Evolutionary conservation across 495 filamentous ascomycete species (phyloP).

Genomic region (Haplographium delicatum): DNA sequence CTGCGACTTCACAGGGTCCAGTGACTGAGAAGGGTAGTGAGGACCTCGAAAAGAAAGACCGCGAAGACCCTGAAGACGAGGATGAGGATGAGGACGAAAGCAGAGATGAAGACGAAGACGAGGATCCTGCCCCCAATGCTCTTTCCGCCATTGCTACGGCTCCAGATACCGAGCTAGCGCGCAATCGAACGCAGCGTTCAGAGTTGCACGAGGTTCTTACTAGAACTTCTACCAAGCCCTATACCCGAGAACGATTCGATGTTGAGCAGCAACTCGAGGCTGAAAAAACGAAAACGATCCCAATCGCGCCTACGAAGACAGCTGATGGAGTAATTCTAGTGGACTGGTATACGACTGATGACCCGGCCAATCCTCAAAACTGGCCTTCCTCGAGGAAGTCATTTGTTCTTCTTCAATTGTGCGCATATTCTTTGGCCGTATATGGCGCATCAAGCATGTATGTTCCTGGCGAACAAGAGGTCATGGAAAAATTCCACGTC

Average conservation of each 20-base stretch:
- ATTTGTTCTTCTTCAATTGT: constrained; percentile 41
- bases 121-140: constrained; percentile 5
- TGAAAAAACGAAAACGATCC: constrained; percentile 38
- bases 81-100: constrained; percentile 18
- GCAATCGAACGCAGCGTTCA: background rate
- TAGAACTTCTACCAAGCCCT: constrained; percentile 7
- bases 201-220: constrained; percentile 1
- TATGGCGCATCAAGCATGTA: constrained; percentile 45
- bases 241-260: constrained; percentile 33
- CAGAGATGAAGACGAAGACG: constrained; percentile 1
- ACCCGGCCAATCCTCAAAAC: constrained; percentile 49
- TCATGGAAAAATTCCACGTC: constrained; percentile 44
- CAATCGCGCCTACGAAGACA: constrained; percentile 29
- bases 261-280: constrained; percentile 25
- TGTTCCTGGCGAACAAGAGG: constrained; percentile 35
- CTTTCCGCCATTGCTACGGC: constrained; percentile 6
- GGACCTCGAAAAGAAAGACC: background rate
- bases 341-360: constrained; percentile 46
- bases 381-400: constrained; percentile 34
- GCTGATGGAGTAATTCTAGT: constrained; percentile 48
- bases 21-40: background rate
- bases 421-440: constrained; percentile 39
- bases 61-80: constrained; percentile 47
- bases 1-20: background rate
- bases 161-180: constrained; percentile 4